These are phyloP conservation scores for Aspergillus phoenicis DNA, from an alignment of 2,329 filamentous ascomycete species.

Conservation along the genomic window DNA sequence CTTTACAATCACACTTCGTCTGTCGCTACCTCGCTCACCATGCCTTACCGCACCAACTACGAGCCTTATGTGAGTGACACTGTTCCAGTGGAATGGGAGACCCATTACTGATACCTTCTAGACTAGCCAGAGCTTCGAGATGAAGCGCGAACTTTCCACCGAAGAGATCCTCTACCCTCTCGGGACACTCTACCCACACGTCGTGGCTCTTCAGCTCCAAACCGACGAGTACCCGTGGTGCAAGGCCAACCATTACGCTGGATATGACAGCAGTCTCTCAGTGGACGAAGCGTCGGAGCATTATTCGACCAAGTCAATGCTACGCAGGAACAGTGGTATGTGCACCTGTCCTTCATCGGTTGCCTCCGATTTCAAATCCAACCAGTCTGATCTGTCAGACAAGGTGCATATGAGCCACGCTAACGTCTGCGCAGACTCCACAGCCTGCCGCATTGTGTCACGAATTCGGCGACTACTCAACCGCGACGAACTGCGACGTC, in stretches of 20 bases:
- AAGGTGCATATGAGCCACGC: conserved; percentile 10
- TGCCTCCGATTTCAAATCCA: not conserved
- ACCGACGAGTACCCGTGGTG: conserved; percentile 32
- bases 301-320: conserved; percentile 17
- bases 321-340: conserved; percentile 33
- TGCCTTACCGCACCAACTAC: conserved; percentile 45
- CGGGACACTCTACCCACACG: conserved; percentile 40
- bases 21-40: conserved; percentile 21
- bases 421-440: conserved; percentile 28
- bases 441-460: conserved; percentile 33
- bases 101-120: conserved; percentile 16
- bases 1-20: not conserved
- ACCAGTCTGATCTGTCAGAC: conserved; percentile 18
- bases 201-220: conserved; percentile 39
- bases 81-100: not conserved
- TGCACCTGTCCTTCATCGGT: conserved; percentile 2
- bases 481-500: conserved; percentile 34
- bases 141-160: conserved; percentile 29
- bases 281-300: conserved; percentile 30
- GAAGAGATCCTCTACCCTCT: conserved; percentile 37
- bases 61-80: conserved; percentile 39
- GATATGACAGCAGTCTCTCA: conserved; percentile 37
- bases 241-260: conserved; percentile 31
- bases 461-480: conserved; percentile 36
- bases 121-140: conserved; percentile 32